Conservation (phyloP, 768 basidiomycete genomes). For the Peribolospora baueri region DNA sequence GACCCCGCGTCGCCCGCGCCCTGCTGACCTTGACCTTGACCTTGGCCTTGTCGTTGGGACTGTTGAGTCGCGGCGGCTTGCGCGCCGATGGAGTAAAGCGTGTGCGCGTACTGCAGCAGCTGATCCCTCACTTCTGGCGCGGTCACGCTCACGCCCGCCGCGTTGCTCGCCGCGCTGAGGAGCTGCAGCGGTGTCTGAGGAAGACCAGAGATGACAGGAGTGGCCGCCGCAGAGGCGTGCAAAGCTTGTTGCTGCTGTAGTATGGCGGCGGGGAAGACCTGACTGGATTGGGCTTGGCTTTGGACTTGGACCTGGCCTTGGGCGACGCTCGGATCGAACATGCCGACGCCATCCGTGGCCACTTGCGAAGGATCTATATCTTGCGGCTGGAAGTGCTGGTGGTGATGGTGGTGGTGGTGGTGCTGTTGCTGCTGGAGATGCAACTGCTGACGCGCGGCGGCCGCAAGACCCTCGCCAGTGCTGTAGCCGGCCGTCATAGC, state of each 20-base stretch:
- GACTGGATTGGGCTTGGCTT: not conserved
- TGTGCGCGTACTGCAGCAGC: constrained; percentile 10
- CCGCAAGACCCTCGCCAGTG: too few species aligned
- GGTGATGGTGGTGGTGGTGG: too few species aligned
- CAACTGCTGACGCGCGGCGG: too few species aligned
- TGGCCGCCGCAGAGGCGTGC: not conserved
- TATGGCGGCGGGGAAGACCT: not conserved
- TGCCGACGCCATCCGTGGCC: too few species aligned
- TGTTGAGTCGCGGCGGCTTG: not conserved
- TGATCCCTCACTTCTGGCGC: constrained; percentile 7
- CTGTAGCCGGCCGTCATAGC: too few species aligned
- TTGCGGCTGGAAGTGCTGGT: too few species aligned
- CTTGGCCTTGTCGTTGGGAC: not conserved
- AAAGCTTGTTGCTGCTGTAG: not conserved
- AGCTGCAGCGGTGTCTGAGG: not conserved
- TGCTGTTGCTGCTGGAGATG: too few species aligned
- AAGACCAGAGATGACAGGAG: not conserved
- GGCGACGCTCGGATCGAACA: too few species aligned
- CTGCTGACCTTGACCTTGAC: not conserved
- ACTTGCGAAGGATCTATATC: too few species aligned
- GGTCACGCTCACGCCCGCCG: too few species aligned
- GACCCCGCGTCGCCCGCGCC: not conserved
- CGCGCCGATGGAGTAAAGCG: constrained; percentile 4
- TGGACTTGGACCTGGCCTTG: too few species aligned
- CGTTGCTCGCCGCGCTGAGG: not conserved